Conservation (phyloP, 441 rosid species). For the Jatropha podagrica region DNA sequence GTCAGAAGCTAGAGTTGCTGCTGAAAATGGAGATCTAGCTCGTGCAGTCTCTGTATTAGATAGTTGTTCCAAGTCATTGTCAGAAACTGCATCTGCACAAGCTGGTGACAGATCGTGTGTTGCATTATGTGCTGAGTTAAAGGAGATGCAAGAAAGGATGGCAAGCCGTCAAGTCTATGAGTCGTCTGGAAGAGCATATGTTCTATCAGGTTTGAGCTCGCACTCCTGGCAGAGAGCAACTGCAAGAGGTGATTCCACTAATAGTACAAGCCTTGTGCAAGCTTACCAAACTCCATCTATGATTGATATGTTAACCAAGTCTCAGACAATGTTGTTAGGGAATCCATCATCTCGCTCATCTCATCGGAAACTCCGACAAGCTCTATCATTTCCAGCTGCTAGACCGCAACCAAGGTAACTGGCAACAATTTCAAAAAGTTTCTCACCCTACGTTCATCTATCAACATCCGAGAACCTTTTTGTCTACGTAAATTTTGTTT, state of each 20-base stretch:
- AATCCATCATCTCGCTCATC: conserved; percentile 61
- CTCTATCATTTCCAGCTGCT: conserved; percentile 60
- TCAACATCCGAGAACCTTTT: conserved; percentile 21
- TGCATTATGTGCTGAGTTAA: conserved; percentile 74
- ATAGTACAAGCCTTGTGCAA: conserved; percentile 66
- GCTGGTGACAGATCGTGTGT: conserved; percentile 63
- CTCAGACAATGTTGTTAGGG: conserved; percentile 61
- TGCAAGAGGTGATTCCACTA: conserved; percentile 88
- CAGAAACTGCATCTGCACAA: conserved; percentile 60
- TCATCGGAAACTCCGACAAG: conserved; percentile 61
- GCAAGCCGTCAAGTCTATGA: conserved; percentile 79
- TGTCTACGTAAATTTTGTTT: conserved; percentile 20
- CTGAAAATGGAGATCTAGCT: conserved; percentile 72
- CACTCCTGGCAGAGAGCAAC: conserved; percentile 99
- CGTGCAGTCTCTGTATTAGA: conserved; percentile 67
- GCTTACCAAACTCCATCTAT: conserved; percentile 89
- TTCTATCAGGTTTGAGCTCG: conserved; percentile 92
- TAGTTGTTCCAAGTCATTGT: conserved; percentile 45
- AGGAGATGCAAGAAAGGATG: conserved; percentile 96
- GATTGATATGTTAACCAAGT: conserved; percentile 81
- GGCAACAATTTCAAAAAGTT: conserved; percentile 10
- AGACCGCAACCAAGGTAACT: conserved; percentile 57
- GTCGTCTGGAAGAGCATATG: conserved; percentile 88
- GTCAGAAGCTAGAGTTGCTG: conserved; percentile 67
- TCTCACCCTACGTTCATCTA: conserved; percentile 26